These are phyloP conservation scores for Aurifilum marmelostoma DNA, from an alignment of 2,329 filamentous ascomycete genomes.

Conservation along the genomic window DNA sequence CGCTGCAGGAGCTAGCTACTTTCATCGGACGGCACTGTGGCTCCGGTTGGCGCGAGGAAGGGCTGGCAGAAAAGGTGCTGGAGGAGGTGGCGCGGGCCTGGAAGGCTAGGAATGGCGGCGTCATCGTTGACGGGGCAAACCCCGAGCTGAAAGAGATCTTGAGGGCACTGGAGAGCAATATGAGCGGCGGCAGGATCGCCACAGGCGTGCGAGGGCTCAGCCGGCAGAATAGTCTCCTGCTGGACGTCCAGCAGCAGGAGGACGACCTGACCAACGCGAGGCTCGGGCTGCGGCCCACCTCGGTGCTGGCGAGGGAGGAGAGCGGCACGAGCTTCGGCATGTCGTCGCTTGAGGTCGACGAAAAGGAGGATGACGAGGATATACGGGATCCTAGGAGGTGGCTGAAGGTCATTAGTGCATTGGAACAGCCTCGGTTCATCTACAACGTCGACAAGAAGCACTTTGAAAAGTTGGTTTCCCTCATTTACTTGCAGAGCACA, in stretches of 20 bases:
- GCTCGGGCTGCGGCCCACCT: conserved; percentile 55
- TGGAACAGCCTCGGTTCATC: conserved; percentile 77
- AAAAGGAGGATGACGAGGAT: conserved; percentile 58
- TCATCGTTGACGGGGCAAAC: conserved; percentile 85
- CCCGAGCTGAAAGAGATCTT: conserved; percentile 80
- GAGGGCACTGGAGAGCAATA: conserved; percentile 81
- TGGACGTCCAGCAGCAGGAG: conserved; percentile 59
- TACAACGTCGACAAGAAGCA: conserved; percentile 86
- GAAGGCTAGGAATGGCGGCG: conserved; percentile 86
- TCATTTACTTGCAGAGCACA: neutral
- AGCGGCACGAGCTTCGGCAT: conserved; percentile 68
- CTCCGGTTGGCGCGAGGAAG: conserved; percentile 94
- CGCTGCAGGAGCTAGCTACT: conserved; percentile 79
- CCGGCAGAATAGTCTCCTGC: conserved; percentile 66
- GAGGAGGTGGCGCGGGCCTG: conserved; percentile 90
- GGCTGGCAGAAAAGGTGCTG: conserved; percentile 86
- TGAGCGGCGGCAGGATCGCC: conserved; percentile 79
- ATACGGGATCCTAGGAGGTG: conserved; percentile 75
- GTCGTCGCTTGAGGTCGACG: conserved; percentile 57
- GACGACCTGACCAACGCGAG: conserved; percentile 58
- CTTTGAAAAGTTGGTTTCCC: conserved; percentile 69
- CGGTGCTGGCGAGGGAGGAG: conserved; percentile 57
- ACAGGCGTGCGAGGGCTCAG: conserved; percentile 56
- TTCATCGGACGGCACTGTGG: conserved; percentile 96
- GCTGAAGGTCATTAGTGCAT: conserved; percentile 82